Conservation (phyloP, 331 rosid species). For the Telfairia occidentalis region DNA sequence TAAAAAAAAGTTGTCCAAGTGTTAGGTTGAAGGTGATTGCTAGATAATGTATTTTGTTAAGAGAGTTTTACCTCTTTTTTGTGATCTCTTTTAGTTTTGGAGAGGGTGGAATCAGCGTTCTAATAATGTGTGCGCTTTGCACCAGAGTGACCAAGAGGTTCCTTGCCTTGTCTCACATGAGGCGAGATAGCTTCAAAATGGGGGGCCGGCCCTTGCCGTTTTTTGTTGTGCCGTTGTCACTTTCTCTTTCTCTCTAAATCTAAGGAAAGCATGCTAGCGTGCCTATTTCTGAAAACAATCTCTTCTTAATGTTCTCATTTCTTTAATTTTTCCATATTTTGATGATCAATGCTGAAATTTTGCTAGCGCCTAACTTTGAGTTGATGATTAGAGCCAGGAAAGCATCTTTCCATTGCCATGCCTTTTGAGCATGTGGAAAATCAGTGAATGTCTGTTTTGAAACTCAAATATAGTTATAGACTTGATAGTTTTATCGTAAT, state of each 20-base stretch:
- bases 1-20: not conserved
- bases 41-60: not conserved
- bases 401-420: not conserved
- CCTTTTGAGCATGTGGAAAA: not conserved
- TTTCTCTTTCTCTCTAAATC: not conserved
- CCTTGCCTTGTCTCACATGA: not conserved
- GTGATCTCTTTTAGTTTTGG: not conserved
- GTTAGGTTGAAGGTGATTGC: not conserved
- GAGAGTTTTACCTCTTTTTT: not conserved
- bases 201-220: not conserved
- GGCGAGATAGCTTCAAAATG: not conserved
- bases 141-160: not conserved
- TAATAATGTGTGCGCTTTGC: not conserved
- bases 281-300: not conserved
- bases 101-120: not conserved
- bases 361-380: not conserved
- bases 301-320: not conserved
- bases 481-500: not conserved
- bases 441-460: not conserved
- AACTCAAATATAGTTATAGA: not conserved
- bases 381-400: not conserved
- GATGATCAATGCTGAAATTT: not conserved
- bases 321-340: not conserved
- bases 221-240: not conserved
- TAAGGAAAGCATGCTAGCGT: not conserved